Evolutionary conservation across 495 filamentous ascomycete species (phyloP).

Genomic region (Aspergillus carlsbadensis): DNA sequence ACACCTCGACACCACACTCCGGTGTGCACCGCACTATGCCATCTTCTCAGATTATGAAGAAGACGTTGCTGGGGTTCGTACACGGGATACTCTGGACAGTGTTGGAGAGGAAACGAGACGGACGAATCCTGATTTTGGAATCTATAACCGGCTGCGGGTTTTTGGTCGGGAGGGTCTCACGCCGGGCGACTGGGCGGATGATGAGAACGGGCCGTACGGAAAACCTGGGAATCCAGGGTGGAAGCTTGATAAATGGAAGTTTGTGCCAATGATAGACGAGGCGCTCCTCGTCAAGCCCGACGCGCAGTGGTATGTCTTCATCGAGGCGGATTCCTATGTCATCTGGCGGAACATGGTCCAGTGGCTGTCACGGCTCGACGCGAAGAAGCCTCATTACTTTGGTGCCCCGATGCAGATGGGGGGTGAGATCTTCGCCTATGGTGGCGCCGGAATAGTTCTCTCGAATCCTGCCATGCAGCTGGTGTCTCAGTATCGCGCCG

Average conservation of each 20-base stretch:
- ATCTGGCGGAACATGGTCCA: slow-evolving; percentile 54
- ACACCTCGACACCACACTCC: slow-evolving; percentile 40
- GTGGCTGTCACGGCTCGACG: slow-evolving; percentile 47
- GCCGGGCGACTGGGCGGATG: slow-evolving; percentile 27
- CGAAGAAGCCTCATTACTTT: slow-evolving; percentile 47
- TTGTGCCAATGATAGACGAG: slow-evolving; percentile 43
- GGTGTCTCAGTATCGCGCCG: slow-evolving; percentile 29
- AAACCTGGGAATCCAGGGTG: slow-evolving; percentile 39
- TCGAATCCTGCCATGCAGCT: slow-evolving; percentile 49
- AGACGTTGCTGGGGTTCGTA: slow-evolving; percentile 35
- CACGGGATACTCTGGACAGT: slow-evolving; percentile 42
- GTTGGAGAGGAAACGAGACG: slow-evolving; percentile 31
- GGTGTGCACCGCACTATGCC: slow-evolving; percentile 41
- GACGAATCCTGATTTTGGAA: slow-evolving; percentile 42
- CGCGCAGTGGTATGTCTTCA: slow-evolving; percentile 61
- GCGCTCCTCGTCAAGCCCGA: slow-evolving; percentile 39
- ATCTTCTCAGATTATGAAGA: slow-evolving; percentile 51
- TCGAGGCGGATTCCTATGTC: slow-evolving; percentile 62
- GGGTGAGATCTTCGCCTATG: slow-evolving; percentile 53
- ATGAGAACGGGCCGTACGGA: slow-evolving; percentile 36
- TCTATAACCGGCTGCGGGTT: slow-evolving; percentile 39
- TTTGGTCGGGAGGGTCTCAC: slow-evolving; percentile 37
- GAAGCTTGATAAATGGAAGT: slow-evolving; percentile 53
- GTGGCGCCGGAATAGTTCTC: slow-evolving; percentile 59
- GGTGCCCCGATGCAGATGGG: slow-evolving; percentile 48